Evolutionary conservation across 441 rosid species (phyloP), one percentile per base, ranked within the genome.

Genomic region (Adansonia rubrostipa): DNA sequence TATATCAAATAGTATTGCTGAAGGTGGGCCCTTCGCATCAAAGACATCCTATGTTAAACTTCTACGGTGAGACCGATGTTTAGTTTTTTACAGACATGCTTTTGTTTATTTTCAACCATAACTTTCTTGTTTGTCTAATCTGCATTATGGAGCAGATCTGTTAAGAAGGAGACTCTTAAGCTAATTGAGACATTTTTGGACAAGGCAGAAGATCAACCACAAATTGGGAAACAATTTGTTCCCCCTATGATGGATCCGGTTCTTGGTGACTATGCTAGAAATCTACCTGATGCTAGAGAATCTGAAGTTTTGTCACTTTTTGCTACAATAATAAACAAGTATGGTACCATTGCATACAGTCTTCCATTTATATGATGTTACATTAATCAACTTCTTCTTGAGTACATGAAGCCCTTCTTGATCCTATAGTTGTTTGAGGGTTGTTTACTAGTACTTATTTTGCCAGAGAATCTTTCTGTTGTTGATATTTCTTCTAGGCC

Each of bases 191-290:
- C 99, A 83, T 97, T 97, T 79, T 85, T 97, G 87, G 99, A 97
- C 89, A 97, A 97, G 87, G 99, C 99, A 56, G 99, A 97, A 82
- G 97, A 97, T 79, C 99, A 97, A 79, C 91, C 99, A 45, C 96
- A 95, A 73, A 92, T 92, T 76, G 99, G 99, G 74, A 97, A 93
- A 85, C 99, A 97, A 81, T 97, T 97, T 87, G 99, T 95, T 78
- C 97, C 96, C 33, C 99, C 99, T 20, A 95, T 97, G 99, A 95
- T 95, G 99, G 97, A 92, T 86, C 97, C 96, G 0, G 95, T 97
- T 79, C 99, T 97, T 20, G 96, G 96, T 73, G 99, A 97, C 80
- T 97, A 97, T 82, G 96, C 98, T 1, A 89, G 99, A 87, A 97
- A 97, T 87, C 88, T 95, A 77, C 97, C 99, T 78, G 99, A 97